Conservation (phyloP, 495 filamentous ascomycete genomes). For the Pseudevernia furfuracea region DNA sequence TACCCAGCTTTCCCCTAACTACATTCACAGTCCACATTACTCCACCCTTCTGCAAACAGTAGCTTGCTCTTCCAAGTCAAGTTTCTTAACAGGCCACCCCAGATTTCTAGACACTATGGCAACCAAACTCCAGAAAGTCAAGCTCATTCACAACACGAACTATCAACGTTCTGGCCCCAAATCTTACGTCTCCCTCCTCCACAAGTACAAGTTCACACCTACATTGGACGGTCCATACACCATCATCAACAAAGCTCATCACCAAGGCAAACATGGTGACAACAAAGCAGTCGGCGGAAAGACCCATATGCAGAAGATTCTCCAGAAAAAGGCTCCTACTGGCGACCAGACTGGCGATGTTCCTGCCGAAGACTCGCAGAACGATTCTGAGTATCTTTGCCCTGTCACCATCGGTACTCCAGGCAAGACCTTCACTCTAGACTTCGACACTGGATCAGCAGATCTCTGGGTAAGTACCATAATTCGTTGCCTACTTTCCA, state of each 20-base stretch:
- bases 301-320: constrained; percentile 36
- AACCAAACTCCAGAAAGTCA: constrained; percentile 39
- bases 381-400: constrained; percentile 64
- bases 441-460: constrained; percentile 72
- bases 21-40: neutral
- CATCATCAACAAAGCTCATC: constrained; percentile 38
- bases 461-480: constrained; percentile 62
- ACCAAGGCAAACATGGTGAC: constrained; percentile 39
- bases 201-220: constrained; percentile 63
- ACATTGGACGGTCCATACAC: constrained; percentile 63
- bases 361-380: constrained; percentile 64
- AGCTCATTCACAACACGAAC: constrained; percentile 50
- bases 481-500: constrained; percentile 17
- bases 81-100: neutral
- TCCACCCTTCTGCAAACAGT: neutral
- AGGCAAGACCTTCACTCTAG: constrained; percentile 54
- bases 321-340: constrained; percentile 43
- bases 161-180: constrained; percentile 61
- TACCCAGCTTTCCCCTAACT: neutral
- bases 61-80: neutral
- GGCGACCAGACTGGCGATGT: constrained; percentile 46
- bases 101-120: constrained; percentile 30
- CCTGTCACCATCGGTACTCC: constrained; percentile 61
- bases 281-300: constrained; percentile 41
- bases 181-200: constrained; percentile 62